Evolutionary conservation across 2,329 filamentous ascomycete genomes (phyloP), one percentile per base, ranked within the genome.

Genomic region (Dactylellina parvicollis): DNA sequence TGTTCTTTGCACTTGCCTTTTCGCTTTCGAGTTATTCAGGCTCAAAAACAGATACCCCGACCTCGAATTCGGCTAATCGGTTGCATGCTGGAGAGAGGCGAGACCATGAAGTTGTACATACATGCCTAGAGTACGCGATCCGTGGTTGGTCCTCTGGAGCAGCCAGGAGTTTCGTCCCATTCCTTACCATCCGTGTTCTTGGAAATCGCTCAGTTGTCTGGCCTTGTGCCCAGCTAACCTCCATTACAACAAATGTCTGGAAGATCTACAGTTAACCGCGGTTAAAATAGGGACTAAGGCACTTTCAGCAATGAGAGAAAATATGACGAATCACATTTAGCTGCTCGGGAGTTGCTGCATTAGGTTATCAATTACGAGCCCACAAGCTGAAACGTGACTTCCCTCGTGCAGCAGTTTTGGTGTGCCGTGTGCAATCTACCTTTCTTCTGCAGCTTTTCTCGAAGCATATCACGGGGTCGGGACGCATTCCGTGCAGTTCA

Each of bases 361-460:
- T 46, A 36, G 67, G 59, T 38, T 50, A 49, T 55, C 50, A 56
- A 26, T 54, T 57, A 64, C 67, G 67, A 72, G 55, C 55, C 52
- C 54, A 52, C 59, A 59, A 59, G 59, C 59, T 72, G 67, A 72
- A 64, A 72, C 67, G 67, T 72, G 67, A 72, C 67, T 65, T 52
- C 42, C 26, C 66, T 57, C 42, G 67, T 60, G 57, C 57, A 72
- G 42, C 62, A 40, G n/a, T 56, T 50, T 49, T 66, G 28, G 32
- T 54, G 61, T 66, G 66, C 66, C 66, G 66, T 62, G 65, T 62
- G 57, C 59, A 49, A 65, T 64, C 59, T 44, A 55, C 8, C 20
- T 62, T 28, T 46, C 42, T 72, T 65, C 67, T 50, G 67, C 59
- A 64, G 44, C 34, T 44, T 50, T 72, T 72, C 67, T 65, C 67